These are phyloP conservation scores for Leccinum obscurum DNA, from an alignment of 768 basidiomycete species.

Conservation along the genomic window DNA sequence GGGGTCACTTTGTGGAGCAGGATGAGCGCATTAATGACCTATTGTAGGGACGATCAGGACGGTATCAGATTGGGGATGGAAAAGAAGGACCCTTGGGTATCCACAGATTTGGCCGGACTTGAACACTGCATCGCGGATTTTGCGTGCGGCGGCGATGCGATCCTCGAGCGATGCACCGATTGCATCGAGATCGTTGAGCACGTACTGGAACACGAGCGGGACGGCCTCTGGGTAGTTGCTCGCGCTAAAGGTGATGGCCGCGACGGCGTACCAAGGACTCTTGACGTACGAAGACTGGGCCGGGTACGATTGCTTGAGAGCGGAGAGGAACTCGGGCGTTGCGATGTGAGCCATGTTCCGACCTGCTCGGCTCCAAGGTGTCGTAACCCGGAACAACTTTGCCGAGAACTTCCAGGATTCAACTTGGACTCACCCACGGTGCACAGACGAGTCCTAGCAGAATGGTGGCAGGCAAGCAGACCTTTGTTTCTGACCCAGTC, in stretches of 20 bases:
- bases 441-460: neutral
- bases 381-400: neutral
- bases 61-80: neutral
- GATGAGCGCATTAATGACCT: constrained; percentile 55
- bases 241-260: constrained; percentile 56
- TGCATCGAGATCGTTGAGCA: constrained; percentile 43
- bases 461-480: constrained; percentile 25
- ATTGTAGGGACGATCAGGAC: neutral
- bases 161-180: constrained; percentile 34
- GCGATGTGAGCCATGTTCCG: constrained; percentile 31
- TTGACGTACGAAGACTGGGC: constrained; percentile 20
- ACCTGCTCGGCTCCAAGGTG: neutral
- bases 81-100: constrained; percentile 49
- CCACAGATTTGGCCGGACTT: constrained; percentile 60
- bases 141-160: constrained; percentile 46
- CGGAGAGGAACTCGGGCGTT: constrained; percentile 42
- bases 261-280: constrained; percentile 62
- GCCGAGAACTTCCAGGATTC: neutral
- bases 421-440: neutral
- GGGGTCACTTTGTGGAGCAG: constrained; percentile 54
- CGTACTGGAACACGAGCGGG: constrained; percentile 53
- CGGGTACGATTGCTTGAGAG: constrained; percentile 50
- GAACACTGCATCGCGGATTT: constrained; percentile 61
- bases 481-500: neutral
- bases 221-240: constrained; percentile 61